phyloP scores from a whole-genome alignment of 306 rosid genomes.

The Sechiopsis laciniata region DNA sequence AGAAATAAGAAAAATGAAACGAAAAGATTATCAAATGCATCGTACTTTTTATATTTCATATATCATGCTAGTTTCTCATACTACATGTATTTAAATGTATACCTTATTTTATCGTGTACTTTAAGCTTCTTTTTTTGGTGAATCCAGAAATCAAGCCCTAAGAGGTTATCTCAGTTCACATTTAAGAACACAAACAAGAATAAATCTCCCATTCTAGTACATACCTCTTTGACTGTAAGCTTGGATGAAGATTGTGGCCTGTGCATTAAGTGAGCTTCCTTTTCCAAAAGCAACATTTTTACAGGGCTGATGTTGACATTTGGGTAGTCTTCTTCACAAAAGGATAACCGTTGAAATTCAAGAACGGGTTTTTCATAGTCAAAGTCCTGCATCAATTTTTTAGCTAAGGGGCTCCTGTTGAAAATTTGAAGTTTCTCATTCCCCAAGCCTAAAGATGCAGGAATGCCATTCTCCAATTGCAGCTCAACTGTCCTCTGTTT shows the following conservation, averaged over 20 bases:
- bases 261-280: slow-evolving; percentile 30
- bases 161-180: background rate
- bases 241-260: slow-evolving; percentile 32
- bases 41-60: background rate
- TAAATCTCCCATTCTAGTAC: background rate
- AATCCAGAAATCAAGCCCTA: background rate
- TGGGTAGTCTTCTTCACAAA: slow-evolving; percentile 28
- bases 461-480: slow-evolving; percentile 21
- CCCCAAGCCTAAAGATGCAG: slow-evolving; percentile 29
- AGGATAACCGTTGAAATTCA: slow-evolving; percentile 34
- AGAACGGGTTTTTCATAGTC: slow-evolving; percentile 28
- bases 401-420: slow-evolving; percentile 25
- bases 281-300: slow-evolving; percentile 31
- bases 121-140: background rate
- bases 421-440: slow-evolving; percentile 33
- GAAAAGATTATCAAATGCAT: too few species aligned
- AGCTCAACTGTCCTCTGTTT: slow-evolving; percentile 50
- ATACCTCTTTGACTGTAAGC: slow-evolving; percentile 50
- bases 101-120: background rate
- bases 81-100: too few species aligned
- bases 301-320: slow-evolving; percentile 18
- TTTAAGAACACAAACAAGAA: background rate
- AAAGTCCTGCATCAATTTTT: slow-evolving; percentile 30
- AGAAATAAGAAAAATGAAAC: too few species aligned
- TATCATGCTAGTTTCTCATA: too few species aligned